Percentiles rank a stretch among this genome's conserved stretches.
Conservation (phyloP, 1,139 yeast species). For the Taphrina flavorubra region DNA sequence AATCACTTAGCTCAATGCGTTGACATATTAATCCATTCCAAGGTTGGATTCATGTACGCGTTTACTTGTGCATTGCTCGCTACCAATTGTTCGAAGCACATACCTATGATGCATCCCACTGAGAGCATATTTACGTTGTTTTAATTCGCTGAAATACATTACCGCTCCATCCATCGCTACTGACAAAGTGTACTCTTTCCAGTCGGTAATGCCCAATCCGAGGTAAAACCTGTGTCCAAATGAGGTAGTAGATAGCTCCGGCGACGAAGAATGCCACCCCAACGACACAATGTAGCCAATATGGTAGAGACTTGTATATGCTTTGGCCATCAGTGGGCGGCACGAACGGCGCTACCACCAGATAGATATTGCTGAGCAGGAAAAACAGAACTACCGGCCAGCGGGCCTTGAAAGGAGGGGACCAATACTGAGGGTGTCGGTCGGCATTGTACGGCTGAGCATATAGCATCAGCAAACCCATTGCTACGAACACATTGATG, state of each 20-base stretch:
- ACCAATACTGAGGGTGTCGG: constrained; percentile 66
- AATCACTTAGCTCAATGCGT: too few species aligned
- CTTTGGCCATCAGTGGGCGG: constrained; percentile 61
- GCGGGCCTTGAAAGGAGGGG: constrained; percentile 75
- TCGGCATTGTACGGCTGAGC: constrained; percentile 51
- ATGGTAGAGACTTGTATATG: constrained; percentile 71
- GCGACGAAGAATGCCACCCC: constrained; percentile 77
- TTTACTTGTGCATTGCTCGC: too few species aligned
- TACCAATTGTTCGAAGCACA: too few species aligned
- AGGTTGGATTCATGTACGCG: too few species aligned
- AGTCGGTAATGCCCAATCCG: constrained; percentile 63
- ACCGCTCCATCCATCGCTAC: constrained; percentile 61
- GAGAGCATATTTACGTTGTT: neutral
- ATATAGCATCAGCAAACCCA: constrained; percentile 71
- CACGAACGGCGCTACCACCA: constrained; percentile 79
- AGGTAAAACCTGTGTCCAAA: constrained; percentile 71
- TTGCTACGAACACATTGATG: constrained; percentile 74
- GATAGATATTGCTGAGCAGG: constrained; percentile 69
- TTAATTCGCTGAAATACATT: neutral
- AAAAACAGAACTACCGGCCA: constrained; percentile 69
- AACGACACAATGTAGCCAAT: constrained; percentile 62
- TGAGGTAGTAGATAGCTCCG: constrained; percentile 73
- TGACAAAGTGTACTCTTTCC: constrained; percentile 64
- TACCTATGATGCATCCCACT: too few species aligned
- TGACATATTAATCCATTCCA: too few species aligned